Conservation (phyloP, 106 monocot species). For the Gastrodia elata region DNA sequence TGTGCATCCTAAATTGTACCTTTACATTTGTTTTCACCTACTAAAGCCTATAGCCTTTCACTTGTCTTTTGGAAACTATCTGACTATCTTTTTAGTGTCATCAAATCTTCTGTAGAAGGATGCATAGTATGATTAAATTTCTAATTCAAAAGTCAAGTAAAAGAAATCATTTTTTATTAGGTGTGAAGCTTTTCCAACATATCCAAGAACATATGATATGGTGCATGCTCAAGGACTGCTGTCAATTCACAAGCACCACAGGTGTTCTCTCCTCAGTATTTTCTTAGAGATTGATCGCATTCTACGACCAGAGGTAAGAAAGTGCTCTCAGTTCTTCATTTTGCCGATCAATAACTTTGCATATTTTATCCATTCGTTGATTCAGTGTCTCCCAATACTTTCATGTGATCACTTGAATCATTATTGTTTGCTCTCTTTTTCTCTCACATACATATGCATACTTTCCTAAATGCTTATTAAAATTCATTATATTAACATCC, state of each 20-base stretch:
- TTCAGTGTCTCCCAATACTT: neutral
- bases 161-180: constrained; percentile 19
- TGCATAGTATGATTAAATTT: neutral
- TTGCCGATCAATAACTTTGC: neutral
- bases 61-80: too few species aligned
- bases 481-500: neutral
- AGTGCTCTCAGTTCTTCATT: neutral
- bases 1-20: too few species aligned
- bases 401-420: neutral
- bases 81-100: too few species aligned
- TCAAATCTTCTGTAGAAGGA: too few species aligned
- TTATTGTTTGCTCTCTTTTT: neutral
- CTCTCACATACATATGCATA: neutral
- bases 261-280: constrained; percentile 57
- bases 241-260: constrained; percentile 32
- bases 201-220: constrained; percentile 97
- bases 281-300: constrained; percentile 90
- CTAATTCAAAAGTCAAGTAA: neutral
- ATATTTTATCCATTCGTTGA: neutral
- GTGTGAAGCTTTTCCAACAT: constrained; percentile 98
- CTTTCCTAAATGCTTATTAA: neutral
- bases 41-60: too few species aligned
- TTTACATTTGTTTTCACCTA: too few species aligned
- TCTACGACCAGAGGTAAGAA: constrained; percentile 76
- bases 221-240: constrained; percentile 77